Conservation (phyloP, 352 stramenopile species). For the Pythium sp. region DNA sequence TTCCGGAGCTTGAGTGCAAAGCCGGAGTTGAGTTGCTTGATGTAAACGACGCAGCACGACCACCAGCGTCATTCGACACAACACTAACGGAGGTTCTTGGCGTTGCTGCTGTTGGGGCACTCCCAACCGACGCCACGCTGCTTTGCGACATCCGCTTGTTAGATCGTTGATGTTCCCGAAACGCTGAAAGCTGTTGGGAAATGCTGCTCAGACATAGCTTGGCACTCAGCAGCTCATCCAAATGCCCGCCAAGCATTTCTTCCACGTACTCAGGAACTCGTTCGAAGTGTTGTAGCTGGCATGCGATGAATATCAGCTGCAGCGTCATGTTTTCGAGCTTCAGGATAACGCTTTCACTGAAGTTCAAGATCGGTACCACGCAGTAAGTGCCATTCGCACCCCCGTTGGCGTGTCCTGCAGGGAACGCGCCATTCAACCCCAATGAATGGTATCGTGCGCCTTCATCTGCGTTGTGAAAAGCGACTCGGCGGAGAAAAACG, state of each 20-base stretch:
- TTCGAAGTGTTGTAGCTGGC: constrained; percentile 81
- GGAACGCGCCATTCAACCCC: neutral
- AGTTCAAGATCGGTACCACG: constrained; percentile 80
- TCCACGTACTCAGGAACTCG: constrained; percentile 72
- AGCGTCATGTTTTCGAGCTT: constrained; percentile 66
- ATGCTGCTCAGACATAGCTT: constrained; percentile 74
- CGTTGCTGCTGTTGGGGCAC: constrained; percentile 4
- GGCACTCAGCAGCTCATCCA: constrained; percentile 76
- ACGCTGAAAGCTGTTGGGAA: constrained; percentile 65
- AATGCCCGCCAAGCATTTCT: constrained; percentile 55
- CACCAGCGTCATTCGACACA: constrained; percentile 4
- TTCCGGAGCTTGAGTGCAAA: constrained; percentile 4
- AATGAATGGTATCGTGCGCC: constrained; percentile 1
- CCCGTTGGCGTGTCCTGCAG: constrained; percentile 1
- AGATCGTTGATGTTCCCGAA: constrained; percentile 50
- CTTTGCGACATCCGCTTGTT: constrained; percentile 7
- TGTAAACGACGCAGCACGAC: constrained; percentile 20
- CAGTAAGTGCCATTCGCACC: constrained; percentile 49
- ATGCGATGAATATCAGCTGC: constrained; percentile 66
- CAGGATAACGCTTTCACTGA: constrained; percentile 72
- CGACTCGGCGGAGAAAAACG: constrained; percentile 74
- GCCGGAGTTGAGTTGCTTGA: constrained; percentile 16
- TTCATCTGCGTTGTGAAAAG: constrained; percentile 45
- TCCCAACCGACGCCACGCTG: constrained; percentile 1
- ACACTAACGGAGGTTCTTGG: constrained; percentile 13